Base-by-base conservation (phyloP, 2,329 filamentous ascomycete species). In the Lachnellula cervina region DNA sequence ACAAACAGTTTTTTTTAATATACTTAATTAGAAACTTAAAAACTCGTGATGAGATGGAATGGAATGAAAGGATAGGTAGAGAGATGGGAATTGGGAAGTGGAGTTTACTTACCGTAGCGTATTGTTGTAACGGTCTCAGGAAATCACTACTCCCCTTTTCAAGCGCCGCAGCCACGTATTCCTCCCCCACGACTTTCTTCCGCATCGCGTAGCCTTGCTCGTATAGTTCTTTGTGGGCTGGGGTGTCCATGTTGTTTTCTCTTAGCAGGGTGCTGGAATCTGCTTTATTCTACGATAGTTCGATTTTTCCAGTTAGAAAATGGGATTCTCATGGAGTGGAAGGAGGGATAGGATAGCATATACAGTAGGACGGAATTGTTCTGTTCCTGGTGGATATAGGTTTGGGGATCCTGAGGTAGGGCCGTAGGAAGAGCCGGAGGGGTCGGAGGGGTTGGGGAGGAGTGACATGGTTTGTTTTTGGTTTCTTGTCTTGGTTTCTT, bases 181-280 rank as follows among this genome's bases (percentile, higher is more conserved):
- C 65, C 28, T 66, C 63, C 3, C 65, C 65, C 2, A 66, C 62
- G 8, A 67, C 65, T 46, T 59, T 59, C 51, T 64, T 65, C 13
- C 66, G 50, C 58, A 68, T 66, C 35, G 63, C 61, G 11, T 60
- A 54, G 3, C 64, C 65, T 9, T 52, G 34, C 0, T 48, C 59
- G 42, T 68, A 68, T 1, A 67, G 48, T 2, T 40, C 40, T 25
- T 59, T 55, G 23, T 67, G 64, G 11, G 40, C 48, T 11, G 58
- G 51, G 1, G 54, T 58, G 40, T 68, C 64, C 66, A 68, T 68
- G 49, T 68, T 68, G 25, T 68, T 68, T 35, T 58, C 44, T 63
- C 45, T 43, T 11, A 64, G 43, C 4, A 56, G 28, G 25, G 53
- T 42, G 4, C 52, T 44, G n/a, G n/a, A 17, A 23, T 57, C 25